phyloP scores from a whole-genome alignment of 2,329 filamentous ascomycete genomes.

The Alternaria brassicicola region DNA sequence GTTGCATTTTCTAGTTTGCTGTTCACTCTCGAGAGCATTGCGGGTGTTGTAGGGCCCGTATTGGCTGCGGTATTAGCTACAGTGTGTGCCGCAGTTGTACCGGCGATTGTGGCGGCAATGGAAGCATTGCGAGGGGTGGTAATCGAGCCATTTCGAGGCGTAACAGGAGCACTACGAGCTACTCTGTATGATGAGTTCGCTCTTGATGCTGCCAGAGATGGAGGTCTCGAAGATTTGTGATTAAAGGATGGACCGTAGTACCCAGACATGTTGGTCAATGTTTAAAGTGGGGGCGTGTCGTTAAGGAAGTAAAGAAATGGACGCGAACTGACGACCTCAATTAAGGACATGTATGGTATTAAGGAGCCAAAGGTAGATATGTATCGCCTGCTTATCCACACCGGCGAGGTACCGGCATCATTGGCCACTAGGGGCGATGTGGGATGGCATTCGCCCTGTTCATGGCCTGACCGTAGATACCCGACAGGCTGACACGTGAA shows the following conservation, averaged over 20 bases:
- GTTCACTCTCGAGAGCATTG: slow-evolving; percentile 20
- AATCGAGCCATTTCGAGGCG: slow-evolving; percentile 21
- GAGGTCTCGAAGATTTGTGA: slow-evolving; percentile 15
- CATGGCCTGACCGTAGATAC: slow-evolving; percentile 13
- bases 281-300: background rate
- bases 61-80: slow-evolving; percentile 21
- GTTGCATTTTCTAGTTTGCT: slow-evolving; percentile 15
- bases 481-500: slow-evolving; percentile 7
- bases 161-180: slow-evolving; percentile 17
- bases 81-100: slow-evolving; percentile 17
- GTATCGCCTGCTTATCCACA: background rate
- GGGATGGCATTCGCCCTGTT: slow-evolving; percentile 1
- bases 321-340: background rate
- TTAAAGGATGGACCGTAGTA: slow-evolving; percentile 27
- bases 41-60: slow-evolving; percentile 17
- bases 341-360: background rate
- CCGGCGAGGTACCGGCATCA: slow-evolving; percentile 9
- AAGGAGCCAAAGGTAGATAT: slow-evolving; percentile 1
- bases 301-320: slow-evolving; percentile 3
- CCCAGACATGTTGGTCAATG: slow-evolving; percentile 17
- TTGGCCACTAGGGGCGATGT: slow-evolving; percentile 8
- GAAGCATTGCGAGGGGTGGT: slow-evolving; percentile 20
- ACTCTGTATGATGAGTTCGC: slow-evolving; percentile 21
- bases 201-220: slow-evolving; percentile 21
- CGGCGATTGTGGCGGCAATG: slow-evolving; percentile 15